These are phyloP conservation scores for Adenanthera pavonina DNA, from an alignment of 306 rosid genomes.

Conservation along the genomic window DNA sequence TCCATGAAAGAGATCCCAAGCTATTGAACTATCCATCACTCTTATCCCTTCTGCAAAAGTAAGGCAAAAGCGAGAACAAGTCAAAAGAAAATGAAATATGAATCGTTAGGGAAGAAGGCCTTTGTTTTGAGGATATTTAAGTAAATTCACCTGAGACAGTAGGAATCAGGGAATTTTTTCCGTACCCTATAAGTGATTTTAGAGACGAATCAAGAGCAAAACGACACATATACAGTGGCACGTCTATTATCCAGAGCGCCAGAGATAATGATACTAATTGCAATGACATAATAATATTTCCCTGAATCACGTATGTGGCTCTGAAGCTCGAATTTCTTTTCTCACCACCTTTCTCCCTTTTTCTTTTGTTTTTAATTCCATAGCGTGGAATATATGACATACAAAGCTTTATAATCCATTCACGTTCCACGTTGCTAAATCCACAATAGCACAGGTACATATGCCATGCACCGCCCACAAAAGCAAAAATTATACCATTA, in stretches of 20 bases:
- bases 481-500: neutral
- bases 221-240: neutral
- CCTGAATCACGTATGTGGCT: neutral
- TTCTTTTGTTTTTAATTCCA: no score
- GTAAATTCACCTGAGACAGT: neutral
- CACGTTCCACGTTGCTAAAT: neutral
- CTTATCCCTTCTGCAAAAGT: neutral
- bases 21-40: neutral
- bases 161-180: neutral
- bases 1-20: neutral
- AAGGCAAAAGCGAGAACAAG: neutral
- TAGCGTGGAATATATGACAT: neutral
- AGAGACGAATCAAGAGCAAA: neutral
- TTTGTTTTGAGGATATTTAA: neutral
- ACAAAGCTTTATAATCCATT: neutral
- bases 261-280: neutral
- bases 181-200: neutral
- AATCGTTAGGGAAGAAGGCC: neutral
- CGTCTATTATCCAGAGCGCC: neutral
- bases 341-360: neutral
- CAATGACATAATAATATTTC: neutral
- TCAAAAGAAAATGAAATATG: neutral
- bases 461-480: constrained; percentile 11
- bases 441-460: neutral
- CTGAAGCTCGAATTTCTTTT: neutral